These are phyloP conservation scores for Axilococcus clingmanii DNA, from an alignment of 139 green algal genomes.

Conservation along the genomic window DNA sequence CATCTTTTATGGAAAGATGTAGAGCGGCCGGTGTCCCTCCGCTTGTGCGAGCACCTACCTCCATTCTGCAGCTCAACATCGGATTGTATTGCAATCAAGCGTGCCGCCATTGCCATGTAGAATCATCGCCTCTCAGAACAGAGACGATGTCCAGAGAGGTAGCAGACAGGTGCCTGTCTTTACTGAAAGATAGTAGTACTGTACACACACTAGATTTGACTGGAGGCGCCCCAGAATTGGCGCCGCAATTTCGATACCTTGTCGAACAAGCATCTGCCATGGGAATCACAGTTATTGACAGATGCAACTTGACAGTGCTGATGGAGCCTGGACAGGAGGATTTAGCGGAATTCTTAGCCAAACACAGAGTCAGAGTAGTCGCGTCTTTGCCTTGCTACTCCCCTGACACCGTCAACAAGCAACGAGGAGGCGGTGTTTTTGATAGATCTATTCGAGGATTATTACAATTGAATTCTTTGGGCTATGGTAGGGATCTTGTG, in stretches of 20 bases:
- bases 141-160: conserved; percentile 65
- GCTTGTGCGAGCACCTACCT: conserved; percentile 40
- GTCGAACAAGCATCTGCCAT: conserved; percentile 56
- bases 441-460: conserved; percentile 70
- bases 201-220: conserved; percentile 84
- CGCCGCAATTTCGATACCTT: conserved; percentile 75
- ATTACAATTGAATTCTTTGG: conserved; percentile 64
- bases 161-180: conserved; percentile 57
- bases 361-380: conserved; percentile 77
- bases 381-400: conserved; percentile 93
- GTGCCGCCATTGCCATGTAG: conserved; percentile 95
- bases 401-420: conserved; percentile 75
- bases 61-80: conserved; percentile 91
- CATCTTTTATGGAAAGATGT: conserved; percentile 32
- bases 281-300: conserved; percentile 88
- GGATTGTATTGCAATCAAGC: conserved; percentile 98
- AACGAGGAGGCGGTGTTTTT: conserved; percentile 85
- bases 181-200: conserved; percentile 38
- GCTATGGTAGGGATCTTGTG: conserved; percentile 65
- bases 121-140: conserved; percentile 67
- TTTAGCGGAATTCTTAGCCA: conserved; percentile 74
- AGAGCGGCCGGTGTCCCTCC: conserved; percentile 17
- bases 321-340: conserved; percentile 89
- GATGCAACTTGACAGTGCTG: conserved; percentile 97
- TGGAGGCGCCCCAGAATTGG: conserved; percentile 87